These are phyloP conservation scores for Pichia sp. DNA, from an alignment of 1,139 yeast species.

Conservation along the genomic window DNA sequence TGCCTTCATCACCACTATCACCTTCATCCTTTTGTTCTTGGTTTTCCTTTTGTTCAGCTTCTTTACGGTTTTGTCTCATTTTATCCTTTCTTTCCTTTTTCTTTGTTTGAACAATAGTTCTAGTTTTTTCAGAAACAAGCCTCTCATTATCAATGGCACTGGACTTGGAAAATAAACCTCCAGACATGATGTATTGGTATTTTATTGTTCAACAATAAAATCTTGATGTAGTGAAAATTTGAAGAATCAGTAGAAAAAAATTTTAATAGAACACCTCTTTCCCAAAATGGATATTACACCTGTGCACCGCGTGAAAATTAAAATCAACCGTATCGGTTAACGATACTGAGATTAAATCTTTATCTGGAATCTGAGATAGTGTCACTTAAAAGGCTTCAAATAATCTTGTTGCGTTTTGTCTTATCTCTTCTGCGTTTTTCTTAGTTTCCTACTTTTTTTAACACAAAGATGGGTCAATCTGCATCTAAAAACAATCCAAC, in stretches of 20 bases:
- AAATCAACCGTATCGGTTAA: background rate
- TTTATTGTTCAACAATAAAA: background rate
- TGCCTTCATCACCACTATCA: background rate
- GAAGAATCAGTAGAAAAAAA: background rate
- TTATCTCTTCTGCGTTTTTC: background rate
- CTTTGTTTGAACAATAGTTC: constrained; percentile 20
- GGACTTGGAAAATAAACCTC: constrained; percentile 34
- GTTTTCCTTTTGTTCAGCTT: constrained; percentile 14
- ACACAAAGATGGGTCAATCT: constrained; percentile 23
- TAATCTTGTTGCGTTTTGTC: background rate
- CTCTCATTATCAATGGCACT: constrained; percentile 33
- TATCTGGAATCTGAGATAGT: background rate
- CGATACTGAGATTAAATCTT: background rate
- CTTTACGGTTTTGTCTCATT: constrained; percentile 8
- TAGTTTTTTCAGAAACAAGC: constrained; percentile 27
- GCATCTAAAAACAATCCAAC: constrained; percentile 23
- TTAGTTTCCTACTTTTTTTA: background rate
- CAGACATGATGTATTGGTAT: constrained; percentile 10
- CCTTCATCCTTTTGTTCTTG: constrained; percentile 11
- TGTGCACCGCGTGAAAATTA: background rate
- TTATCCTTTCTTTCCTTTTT: constrained; percentile 19
- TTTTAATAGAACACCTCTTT: constrained; percentile 2
- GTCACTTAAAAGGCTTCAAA: background rate
- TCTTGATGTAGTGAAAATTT: background rate
- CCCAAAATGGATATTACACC: constrained; percentile 1